Base-by-base conservation (phyloP, 2,329 filamentous ascomycete species). In the Elsinoe arachidis region DNA sequence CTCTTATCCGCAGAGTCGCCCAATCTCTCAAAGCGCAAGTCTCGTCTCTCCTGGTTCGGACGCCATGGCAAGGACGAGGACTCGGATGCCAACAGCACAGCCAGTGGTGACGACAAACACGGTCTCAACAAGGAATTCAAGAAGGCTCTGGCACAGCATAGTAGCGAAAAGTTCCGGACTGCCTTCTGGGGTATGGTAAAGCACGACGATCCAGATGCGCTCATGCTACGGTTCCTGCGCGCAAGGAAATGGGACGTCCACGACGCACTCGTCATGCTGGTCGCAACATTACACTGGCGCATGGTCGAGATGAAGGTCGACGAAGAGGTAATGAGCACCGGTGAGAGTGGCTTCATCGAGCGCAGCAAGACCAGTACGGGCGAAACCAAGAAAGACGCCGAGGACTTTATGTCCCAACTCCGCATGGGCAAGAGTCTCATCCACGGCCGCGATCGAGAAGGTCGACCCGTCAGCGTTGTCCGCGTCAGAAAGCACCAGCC, bases 191-290 rank as follows among this genome's bases (percentile, higher is more conserved):
- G 76, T 63, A 95, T 96, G 90, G 82, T 92, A 59, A 99, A 97
- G 76, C 86, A 93, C 66, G 93, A 99, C 68, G 84, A 97, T 68
- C 93, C 93, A 0, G 93, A 99, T 73, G 87, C 86, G 2, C 76
- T 95, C 15, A 74, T 92, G 14, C 74, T 96, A 58, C 84, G 90
- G 41, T 96, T 95, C 71, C 76, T 96, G 58, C 80, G 90, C 54
- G 90, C 90, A n/a, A 80, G 90, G 46, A 95, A 95, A 73, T 99
- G 93, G 93, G 90, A 99, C 68, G 84, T 96, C 15, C 86, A 96
- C 54, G 90, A 90, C 69, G 93, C 93, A 3, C 78, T 97, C 23
- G 81, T 96, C 63, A 99, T 99, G 93, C 76, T 96, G 70, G 81
- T 99, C 43, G 90, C 90, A 2, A 96, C 93, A 0, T 88, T 97